phyloP scores from a whole-genome alignment of 805 yeast genomes.

The Yarrowia yakushimensis region DNA sequence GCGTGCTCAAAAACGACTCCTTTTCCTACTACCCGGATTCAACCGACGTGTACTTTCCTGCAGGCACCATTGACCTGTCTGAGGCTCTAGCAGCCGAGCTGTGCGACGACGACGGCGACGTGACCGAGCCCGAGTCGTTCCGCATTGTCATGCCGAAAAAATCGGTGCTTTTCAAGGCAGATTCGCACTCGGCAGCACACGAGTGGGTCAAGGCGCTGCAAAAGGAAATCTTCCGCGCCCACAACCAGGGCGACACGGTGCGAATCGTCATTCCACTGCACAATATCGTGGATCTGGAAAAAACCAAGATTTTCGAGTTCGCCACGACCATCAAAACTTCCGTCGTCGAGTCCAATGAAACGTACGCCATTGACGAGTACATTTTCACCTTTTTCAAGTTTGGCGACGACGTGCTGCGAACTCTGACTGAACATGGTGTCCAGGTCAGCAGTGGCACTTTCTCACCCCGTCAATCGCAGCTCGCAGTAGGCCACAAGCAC shows the following conservation, averaged over 20 bases:
- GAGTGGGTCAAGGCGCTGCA: constrained; percentile 75
- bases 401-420: constrained; percentile 38
- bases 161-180: constrained; percentile 66
- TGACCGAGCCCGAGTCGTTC: constrained; percentile 47
- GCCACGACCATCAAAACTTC: constrained; percentile 58
- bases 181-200: constrained; percentile 66
- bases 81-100: constrained; percentile 61
- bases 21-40: constrained; percentile 66
- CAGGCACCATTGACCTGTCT: constrained; percentile 66
- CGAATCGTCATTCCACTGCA: constrained; percentile 71
- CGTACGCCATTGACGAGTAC: constrained; percentile 62
- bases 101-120: constrained; percentile 29
- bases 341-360: constrained; percentile 53
- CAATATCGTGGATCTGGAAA: constrained; percentile 60
- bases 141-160: constrained; percentile 55
- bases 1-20: constrained; percentile 64
- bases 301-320: constrained; percentile 51
- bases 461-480: constrained; percentile 10
- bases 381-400: constrained; percentile 58
- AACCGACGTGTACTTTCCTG: constrained; percentile 82
- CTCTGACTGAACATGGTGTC: constrained; percentile 1
- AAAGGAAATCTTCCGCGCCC: constrained; percentile 70
- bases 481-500: constrained; percentile 1
- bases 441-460: constrained; percentile 8
- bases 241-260: constrained; percentile 68